phyloP scores from a whole-genome alignment of 2,329 filamentous ascomycete species.

The Tolypocladium capitatum region DNA sequence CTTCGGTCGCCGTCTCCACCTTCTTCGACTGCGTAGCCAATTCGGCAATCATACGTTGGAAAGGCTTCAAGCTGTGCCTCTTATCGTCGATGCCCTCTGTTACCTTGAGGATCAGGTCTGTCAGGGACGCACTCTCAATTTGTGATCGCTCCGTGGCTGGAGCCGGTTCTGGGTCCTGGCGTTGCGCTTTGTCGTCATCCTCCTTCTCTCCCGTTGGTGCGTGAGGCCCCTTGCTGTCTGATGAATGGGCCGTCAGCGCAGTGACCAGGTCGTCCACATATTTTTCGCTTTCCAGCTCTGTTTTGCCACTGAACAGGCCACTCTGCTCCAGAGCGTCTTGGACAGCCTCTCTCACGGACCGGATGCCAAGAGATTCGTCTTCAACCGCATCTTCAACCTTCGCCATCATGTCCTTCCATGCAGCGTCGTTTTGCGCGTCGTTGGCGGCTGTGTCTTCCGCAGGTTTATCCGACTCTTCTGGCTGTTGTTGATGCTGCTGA shows the following conservation, averaged over 20 bases:
- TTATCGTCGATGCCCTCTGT: conserved; percentile 31
- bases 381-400: conserved; percentile 45
- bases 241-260: conserved; percentile 26
- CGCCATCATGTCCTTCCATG: conserved; percentile 41
- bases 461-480: conserved; percentile 11
- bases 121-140: conserved; percentile 17
- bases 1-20: background rate
- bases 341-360: conserved; percentile 38
- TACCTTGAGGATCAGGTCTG: conserved; percentile 39
- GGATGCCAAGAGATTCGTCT: conserved; percentile 40
- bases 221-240: conserved; percentile 11
- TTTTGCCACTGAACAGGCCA: conserved; percentile 33
- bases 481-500: conserved; percentile 6
- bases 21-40: conserved; percentile 27
- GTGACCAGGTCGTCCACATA: conserved; percentile 38
- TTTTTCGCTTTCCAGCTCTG: conserved; percentile 29
- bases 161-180: background rate
- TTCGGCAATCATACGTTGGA: conserved; percentile 37
- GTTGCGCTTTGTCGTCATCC: conserved; percentile 1
- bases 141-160: conserved; percentile 1
- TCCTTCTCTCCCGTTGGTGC: conserved; percentile 6
- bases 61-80: conserved; percentile 28
- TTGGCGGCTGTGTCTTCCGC: conserved; percentile 7
- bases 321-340: conserved; percentile 41
- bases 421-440: conserved; percentile 19